phyloP scores from a whole-genome alignment of 495 filamentous ascomycete species.

The Lophium mytilinum region DNA sequence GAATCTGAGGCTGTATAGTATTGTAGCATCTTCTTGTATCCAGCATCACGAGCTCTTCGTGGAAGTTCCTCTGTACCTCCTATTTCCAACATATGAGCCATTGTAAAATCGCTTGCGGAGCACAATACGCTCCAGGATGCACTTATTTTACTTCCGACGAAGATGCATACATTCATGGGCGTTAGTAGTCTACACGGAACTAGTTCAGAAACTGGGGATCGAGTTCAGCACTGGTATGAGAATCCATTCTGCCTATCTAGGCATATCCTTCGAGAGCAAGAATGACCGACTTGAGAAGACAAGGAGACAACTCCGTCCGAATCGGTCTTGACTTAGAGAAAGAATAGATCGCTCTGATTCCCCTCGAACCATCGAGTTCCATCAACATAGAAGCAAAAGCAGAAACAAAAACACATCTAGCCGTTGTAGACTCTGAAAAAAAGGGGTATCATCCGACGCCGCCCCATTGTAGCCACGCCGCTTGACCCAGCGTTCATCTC shows the following conservation, averaged over 20 bases:
- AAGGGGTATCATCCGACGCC: slow-evolving; percentile 11
- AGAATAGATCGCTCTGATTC: background rate
- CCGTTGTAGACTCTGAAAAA: background rate
- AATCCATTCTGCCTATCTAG: background rate
- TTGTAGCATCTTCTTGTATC: too few species aligned
- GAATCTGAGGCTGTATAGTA: background rate
- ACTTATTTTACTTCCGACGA: too few species aligned
- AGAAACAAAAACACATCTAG: slow-evolving; percentile 3
- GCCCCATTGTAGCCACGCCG: background rate
- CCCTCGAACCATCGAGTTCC: background rate
- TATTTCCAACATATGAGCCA: too few species aligned
- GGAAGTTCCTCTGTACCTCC: too few species aligned
- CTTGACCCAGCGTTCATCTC: background rate
- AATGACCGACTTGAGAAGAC: background rate
- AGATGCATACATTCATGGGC: too few species aligned
- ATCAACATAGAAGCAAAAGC: background rate
- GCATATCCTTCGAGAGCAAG: background rate
- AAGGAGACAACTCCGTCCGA: background rate
- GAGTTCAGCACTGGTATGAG: too few species aligned
- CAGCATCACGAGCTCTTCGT: too few species aligned
- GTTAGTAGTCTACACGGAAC: too few species aligned
- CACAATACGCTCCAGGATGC: too few species aligned
- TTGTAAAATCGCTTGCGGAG: too few species aligned
- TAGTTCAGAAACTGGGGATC: too few species aligned
- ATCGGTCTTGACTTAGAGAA: background rate